Percentiles rank a stretch among this genome's conserved stretches.
Conservation (phyloP, 441 rosid species). For the Geranium incanum region DNA sequence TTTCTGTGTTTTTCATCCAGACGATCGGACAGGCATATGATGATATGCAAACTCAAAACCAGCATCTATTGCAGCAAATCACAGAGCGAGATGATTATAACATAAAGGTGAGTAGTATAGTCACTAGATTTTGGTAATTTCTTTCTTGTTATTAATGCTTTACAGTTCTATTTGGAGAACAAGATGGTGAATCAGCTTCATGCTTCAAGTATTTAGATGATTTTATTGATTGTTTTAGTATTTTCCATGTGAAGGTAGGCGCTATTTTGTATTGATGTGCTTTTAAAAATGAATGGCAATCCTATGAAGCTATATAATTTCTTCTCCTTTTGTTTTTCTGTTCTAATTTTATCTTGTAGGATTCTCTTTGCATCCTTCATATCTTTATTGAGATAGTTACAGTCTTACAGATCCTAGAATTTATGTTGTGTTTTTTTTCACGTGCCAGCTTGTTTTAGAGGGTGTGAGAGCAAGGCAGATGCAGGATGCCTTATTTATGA, state of each 20-base stretch:
- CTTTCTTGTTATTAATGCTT: background rate
- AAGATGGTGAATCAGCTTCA: background rate
- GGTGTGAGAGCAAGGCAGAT: constrained; percentile 68
- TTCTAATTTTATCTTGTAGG: background rate
- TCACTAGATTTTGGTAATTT: background rate
- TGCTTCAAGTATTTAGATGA: background rate
- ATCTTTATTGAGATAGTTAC: background rate
- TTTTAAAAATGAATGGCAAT: background rate
- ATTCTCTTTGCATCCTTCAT: background rate
- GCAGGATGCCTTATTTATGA: constrained; percentile 52
- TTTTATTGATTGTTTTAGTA: constrained; percentile 4
- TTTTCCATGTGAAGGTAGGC: constrained; percentile 5
- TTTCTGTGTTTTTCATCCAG: constrained; percentile 31
- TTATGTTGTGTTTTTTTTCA: constrained; percentile 19
- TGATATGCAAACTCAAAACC: constrained; percentile 94
- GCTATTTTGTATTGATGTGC: background rate
- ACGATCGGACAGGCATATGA: constrained; percentile 90
- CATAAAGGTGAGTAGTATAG: constrained; percentile 54
- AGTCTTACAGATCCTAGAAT: background rate
- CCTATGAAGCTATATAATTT: background rate
- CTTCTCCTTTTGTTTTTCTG: background rate
- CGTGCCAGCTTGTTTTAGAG: constrained; percentile 81
- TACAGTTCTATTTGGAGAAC: background rate
- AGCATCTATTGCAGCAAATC: constrained; percentile 84
- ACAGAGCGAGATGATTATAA: constrained; percentile 98